Evolutionary conservation across 1,284 basidiomycete genomes (phyloP).

Genomic region (Uromyces viciae-fabae): DNA sequence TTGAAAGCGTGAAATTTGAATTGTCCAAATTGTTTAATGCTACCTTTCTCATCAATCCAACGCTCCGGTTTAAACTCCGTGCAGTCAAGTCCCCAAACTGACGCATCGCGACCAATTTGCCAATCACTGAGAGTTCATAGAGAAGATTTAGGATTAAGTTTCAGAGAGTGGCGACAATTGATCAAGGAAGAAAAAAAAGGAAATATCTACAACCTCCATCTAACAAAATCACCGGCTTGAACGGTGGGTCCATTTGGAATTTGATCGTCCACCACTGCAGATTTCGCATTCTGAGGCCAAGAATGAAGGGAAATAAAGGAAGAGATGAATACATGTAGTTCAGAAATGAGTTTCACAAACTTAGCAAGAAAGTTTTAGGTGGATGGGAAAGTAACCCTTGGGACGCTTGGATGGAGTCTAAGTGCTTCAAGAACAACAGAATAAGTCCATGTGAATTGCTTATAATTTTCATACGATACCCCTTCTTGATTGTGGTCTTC

Average conservation of each 20-base stretch:
- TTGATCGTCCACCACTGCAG: conserved; percentile 11
- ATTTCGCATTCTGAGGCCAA: conserved; percentile 23
- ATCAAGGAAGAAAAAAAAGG: not conserved
- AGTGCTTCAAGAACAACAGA: conserved; percentile 48
- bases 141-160: not conserved
- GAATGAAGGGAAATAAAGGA: not conserved
- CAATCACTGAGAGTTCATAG: conserved; percentile 47
- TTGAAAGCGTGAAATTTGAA: conserved; percentile 50
- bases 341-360: too few relatives aligned
- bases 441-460: conserved; percentile 32
- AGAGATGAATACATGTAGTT: too few relatives aligned
- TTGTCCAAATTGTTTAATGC: conserved; percentile 44
- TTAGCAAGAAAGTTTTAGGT: too few relatives aligned
- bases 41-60: conserved; percentile 48
- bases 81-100: conserved; percentile 48
- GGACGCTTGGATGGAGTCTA: conserved; percentile 46
- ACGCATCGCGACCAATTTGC: conserved; percentile 44
- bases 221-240: conserved; percentile 21
- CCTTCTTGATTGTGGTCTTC: too few relatives aligned
- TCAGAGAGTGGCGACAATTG: not conserved
- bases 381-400: conserved; percentile 24
- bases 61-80: conserved; percentile 47
- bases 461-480: conserved; percentile 40
- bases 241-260: conserved; percentile 31
- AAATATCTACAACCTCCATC: conserved; percentile 18